Evolutionary conservation across 1,139 yeast species (phyloP).

Genomic region (Saccharomyces hybrid): DNA sequence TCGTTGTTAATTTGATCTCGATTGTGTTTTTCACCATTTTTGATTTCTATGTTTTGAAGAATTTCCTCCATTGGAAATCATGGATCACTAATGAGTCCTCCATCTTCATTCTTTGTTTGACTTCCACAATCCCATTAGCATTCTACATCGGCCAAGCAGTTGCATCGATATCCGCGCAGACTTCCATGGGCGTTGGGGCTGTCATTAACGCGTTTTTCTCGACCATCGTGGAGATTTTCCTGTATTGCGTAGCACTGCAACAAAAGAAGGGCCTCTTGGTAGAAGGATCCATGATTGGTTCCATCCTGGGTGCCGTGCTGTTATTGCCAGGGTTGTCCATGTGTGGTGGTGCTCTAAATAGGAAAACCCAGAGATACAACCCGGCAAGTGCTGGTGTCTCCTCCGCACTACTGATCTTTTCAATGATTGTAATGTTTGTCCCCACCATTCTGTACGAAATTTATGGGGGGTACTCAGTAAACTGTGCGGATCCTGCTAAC

Average conservation of each 20-base stretch:
- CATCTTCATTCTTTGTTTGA: constrained; percentile 66
- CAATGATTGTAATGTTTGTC: constrained; percentile 85
- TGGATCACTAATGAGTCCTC: constrained; percentile 50
- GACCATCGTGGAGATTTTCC: constrained; percentile 84
- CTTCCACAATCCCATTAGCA: constrained; percentile 87
- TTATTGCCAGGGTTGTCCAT: constrained; percentile 88
- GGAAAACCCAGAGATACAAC: constrained; percentile 91
- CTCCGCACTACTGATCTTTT: constrained; percentile 88
- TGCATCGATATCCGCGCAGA: constrained; percentile 95
- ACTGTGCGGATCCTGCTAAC: constrained; percentile 39
- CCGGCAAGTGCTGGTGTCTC: constrained; percentile 97
- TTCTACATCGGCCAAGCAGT: constrained; percentile 98
- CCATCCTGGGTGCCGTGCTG: constrained; percentile 85
- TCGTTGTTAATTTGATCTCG: constrained; percentile 74
- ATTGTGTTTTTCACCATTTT: constrained; percentile 77
- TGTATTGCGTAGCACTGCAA: constrained; percentile 83
- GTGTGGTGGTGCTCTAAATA: constrained; percentile 90
- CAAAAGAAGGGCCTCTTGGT: constrained; percentile 84
- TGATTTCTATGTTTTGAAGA: constrained; percentile 62
- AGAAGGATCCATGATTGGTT: constrained; percentile 96
- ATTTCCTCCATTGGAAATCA: constrained; percentile 39
- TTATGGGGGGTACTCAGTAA: constrained; percentile 78
- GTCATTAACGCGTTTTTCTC: constrained; percentile 97
- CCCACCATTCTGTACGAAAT: constrained; percentile 88
- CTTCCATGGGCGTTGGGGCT: constrained; percentile 98